A percentile compares a stretch with the other conserved stretches of the same genome.
Evolutionary conservation across 208 protist species (phyloP).

Genomic region (Sergeia podlipaevii): DNA sequence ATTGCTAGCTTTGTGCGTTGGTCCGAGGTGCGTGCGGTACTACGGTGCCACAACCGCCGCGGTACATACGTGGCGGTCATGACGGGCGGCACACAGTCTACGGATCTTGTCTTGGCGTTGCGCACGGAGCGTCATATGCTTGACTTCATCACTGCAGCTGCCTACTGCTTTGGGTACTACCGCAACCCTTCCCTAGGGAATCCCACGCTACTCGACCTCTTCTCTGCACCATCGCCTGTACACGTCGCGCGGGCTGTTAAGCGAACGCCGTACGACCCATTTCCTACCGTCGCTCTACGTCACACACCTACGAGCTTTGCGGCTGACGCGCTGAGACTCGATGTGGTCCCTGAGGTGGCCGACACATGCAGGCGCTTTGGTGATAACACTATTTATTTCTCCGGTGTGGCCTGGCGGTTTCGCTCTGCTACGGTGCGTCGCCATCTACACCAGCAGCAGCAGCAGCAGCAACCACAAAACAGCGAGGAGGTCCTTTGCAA

Average conservation of each 20-base stretch:
- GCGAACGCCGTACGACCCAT: slow-evolving; percentile 44
- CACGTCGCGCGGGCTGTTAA: slow-evolving; percentile 19
- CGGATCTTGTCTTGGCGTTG: slow-evolving; percentile 40
- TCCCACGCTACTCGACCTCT: background rate
- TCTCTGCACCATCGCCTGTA: background rate
- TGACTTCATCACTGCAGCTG: slow-evolving; percentile 13
- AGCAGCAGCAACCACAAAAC: no score
- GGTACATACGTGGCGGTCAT: slow-evolving; percentile 36
- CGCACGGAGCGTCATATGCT: slow-evolving; percentile 8
- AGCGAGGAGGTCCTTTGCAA: slow-evolving; percentile 14
- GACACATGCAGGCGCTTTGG: slow-evolving; percentile 51
- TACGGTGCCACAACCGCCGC: slow-evolving; percentile 30
- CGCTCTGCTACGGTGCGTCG: slow-evolving; percentile 38
- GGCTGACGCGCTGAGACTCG: slow-evolving; percentile 45
- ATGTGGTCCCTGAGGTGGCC: slow-evolving; percentile 44
- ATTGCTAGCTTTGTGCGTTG: slow-evolving; percentile 28
- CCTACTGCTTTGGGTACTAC: slow-evolving; percentile 9
- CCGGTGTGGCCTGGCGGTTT: slow-evolving; percentile 60
- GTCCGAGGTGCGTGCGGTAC: slow-evolving; percentile 32
- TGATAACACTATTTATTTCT: slow-evolving; percentile 74
- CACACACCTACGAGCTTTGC: slow-evolving; percentile 23
- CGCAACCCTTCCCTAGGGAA: background rate
- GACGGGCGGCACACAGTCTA: slow-evolving; percentile 19
- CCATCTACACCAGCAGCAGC: background rate
- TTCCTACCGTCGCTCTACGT: slow-evolving; percentile 47